Conservation (phyloP, 257 asterid species). For the Prunella vulgaris region DNA sequence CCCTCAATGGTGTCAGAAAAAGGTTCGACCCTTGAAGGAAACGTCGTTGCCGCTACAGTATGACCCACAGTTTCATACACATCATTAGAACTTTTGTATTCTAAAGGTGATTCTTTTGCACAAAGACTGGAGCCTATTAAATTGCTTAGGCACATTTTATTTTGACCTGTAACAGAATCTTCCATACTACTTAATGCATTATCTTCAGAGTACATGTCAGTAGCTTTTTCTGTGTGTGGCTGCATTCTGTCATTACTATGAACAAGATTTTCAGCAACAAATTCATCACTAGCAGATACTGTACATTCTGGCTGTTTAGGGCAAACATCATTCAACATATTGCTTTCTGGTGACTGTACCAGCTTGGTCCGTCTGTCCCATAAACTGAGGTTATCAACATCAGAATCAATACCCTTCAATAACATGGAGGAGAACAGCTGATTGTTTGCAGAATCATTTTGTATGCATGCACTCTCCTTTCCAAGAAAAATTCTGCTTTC, state of each 20-base stretch:
- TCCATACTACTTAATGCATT: slow-evolving; percentile 21
- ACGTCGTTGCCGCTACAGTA: slow-evolving; percentile 23
- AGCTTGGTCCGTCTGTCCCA: slow-evolving; percentile 18
- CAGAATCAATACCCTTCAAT: slow-evolving; percentile 19
- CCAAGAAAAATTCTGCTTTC: slow-evolving; percentile 22
- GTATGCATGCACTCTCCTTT: slow-evolving; percentile 20
- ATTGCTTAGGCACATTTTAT: slow-evolving; percentile 22
- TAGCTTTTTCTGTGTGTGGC: slow-evolving; percentile 13
- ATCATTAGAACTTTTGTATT: slow-evolving; percentile 27
- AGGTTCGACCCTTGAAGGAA: slow-evolving; percentile 27
- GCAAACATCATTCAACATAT: slow-evolving; percentile 20
- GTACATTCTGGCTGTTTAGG: slow-evolving; percentile 23
- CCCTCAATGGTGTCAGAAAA: slow-evolving; percentile 22
- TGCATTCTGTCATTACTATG: slow-evolving; percentile 14
- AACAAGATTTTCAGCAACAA: slow-evolving; percentile 23
- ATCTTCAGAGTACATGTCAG: slow-evolving; percentile 23
- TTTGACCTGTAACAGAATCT: slow-evolving; percentile 25
- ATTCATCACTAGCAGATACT: slow-evolving; percentile 26
- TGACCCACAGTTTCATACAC: slow-evolving; percentile 29
- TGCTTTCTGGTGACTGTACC: slow-evolving; percentile 28
- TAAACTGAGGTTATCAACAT: slow-evolving; percentile 17
- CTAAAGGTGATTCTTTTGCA: slow-evolving; percentile 24
- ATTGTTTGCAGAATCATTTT: slow-evolving; percentile 23
- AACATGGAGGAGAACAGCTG: slow-evolving; percentile 18
- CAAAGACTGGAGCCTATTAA: slow-evolving; percentile 27